Conservation (phyloP, 2,329 filamentous ascomycete species). For the Pseudocercospora pini-densiflorae region DNA sequence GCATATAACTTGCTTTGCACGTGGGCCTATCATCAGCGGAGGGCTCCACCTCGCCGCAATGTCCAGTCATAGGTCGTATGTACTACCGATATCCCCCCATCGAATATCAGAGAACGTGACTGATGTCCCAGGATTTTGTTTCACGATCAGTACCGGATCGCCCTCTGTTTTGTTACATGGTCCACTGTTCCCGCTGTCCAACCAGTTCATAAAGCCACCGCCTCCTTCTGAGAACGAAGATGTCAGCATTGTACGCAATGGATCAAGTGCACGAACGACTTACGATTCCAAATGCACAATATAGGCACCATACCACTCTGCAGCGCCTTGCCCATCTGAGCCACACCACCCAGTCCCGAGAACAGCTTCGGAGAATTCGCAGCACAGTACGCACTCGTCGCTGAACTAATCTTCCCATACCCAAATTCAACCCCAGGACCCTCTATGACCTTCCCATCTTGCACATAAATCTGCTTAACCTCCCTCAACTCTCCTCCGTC, state of each 20-base stretch:
- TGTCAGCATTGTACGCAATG: neutral
- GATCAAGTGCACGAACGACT: neutral
- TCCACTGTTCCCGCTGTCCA: neutral
- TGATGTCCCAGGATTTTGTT: neutral
- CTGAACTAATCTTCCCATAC: neutral
- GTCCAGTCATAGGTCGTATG: neutral
- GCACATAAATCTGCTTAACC: neutral
- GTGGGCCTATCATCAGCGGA: too few relatives aligned
- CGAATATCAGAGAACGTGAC: neutral
- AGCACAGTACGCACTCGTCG: neutral
- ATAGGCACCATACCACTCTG: neutral
- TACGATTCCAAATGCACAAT: neutral
- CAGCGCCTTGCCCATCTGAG: neutral
- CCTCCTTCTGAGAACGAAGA: neutral
- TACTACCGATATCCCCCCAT: neutral
- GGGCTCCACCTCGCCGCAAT: too few relatives aligned
- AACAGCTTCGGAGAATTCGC: neutral
- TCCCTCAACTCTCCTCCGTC: neutral
- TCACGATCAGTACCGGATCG: neutral
- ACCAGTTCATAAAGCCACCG: neutral
- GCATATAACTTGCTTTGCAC: too few relatives aligned
- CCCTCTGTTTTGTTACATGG: neutral
- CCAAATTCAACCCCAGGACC: neutral
- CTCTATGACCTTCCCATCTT: neutral
- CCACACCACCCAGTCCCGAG: neutral